phyloP scores from a whole-genome alignment of 1,284 basidiomycete species.

The Trichosporon sp. region DNA sequence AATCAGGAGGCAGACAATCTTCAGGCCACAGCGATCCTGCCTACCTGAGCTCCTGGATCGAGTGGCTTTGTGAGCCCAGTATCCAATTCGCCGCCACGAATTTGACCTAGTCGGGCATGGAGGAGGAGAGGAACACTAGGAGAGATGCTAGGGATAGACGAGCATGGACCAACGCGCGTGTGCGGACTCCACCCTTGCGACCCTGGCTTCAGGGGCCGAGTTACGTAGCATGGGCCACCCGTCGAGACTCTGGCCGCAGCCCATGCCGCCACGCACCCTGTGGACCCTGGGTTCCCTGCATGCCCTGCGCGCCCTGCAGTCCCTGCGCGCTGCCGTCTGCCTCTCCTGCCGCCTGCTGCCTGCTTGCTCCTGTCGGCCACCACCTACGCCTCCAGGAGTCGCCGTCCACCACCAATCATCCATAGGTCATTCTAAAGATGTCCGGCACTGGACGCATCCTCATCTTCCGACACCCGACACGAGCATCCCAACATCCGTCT shows the following conservation, averaged over 20 bases:
- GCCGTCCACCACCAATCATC: background rate
- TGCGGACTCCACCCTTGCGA: background rate
- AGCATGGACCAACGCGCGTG: background rate
- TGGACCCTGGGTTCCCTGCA: background rate
- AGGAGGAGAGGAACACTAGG: background rate
- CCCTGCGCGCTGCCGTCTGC: background rate
- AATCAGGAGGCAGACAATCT: too few species aligned
- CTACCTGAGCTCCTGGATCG: background rate
- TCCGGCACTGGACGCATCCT: background rate
- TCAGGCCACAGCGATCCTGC: too few species aligned
- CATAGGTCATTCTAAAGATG: background rate
- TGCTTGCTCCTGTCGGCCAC: background rate
- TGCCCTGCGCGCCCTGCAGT: background rate
- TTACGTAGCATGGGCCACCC: constrained; percentile 3
- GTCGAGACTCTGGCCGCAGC: background rate
- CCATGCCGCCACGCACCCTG: background rate
- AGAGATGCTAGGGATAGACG: too few species aligned
- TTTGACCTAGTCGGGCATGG: constrained; percentile 1
- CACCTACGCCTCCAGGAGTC: background rate
- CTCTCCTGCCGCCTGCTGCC: background rate
- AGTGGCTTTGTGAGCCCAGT: background rate
- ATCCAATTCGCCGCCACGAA: background rate
- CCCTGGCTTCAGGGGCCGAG: background rate
- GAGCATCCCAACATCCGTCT: background rate
- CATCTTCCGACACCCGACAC: background rate